phyloP scores from a whole-genome alignment of 495 filamentous ascomycete genomes.

The Penicillium angulare region DNA sequence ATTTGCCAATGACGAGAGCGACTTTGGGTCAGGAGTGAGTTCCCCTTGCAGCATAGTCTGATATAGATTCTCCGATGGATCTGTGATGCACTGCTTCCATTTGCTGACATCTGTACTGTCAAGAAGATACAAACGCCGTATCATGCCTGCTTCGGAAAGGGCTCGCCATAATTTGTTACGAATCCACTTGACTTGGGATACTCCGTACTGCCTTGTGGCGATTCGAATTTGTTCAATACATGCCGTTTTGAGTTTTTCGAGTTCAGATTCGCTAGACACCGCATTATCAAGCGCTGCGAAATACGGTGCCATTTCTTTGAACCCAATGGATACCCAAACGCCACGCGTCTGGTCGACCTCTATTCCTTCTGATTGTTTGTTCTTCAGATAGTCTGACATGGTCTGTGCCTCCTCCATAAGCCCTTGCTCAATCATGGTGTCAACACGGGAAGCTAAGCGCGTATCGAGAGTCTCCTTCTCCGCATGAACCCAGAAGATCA shows the following conservation, averaged over 20 bases:
- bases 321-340: slow-evolving; percentile 95
- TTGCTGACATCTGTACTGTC: slow-evolving; percentile 63
- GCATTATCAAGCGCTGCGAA: slow-evolving; percentile 49
- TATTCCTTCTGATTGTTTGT: slow-evolving; percentile 46
- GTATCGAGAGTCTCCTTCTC: slow-evolving; percentile 60
- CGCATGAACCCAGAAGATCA: slow-evolving; percentile 88
- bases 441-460: slow-evolving; percentile 73
- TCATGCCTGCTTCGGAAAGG: slow-evolving; percentile 50
- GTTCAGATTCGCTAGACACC: slow-evolving; percentile 31
- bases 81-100: slow-evolving; percentile 60
- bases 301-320: slow-evolving; percentile 81
- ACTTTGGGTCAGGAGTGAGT: slow-evolving; percentile 57
- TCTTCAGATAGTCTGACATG: slow-evolving; percentile 55
- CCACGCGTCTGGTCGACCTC: slow-evolving; percentile 69
- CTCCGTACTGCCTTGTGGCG: slow-evolving; percentile 85
- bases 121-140: slow-evolving; percentile 64
- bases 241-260: slow-evolving; percentile 38
- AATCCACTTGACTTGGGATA: slow-evolving; percentile 81
- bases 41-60: slow-evolving; percentile 54
- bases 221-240: slow-evolving; percentile 63
- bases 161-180: slow-evolving; percentile 72
- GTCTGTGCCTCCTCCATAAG: slow-evolving; percentile 65
- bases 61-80: slow-evolving; percentile 62
- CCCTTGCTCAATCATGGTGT: slow-evolving; percentile 76
- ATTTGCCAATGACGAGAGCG: slow-evolving; percentile 59